Conservation (phyloP, 306 rosid genomes). For the Canavalia ensiformis region DNA sequence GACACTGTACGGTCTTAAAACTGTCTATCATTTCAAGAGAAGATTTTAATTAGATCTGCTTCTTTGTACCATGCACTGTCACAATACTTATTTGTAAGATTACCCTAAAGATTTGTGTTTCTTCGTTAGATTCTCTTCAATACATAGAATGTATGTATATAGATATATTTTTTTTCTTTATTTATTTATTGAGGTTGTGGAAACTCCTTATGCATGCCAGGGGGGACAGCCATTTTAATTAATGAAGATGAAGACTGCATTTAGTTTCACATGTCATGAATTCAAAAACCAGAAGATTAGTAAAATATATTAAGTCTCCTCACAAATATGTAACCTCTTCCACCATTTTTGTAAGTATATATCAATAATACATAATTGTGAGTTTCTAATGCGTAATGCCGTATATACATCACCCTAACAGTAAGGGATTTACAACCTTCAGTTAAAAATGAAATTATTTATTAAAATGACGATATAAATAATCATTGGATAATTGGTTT, state of each 20-base stretch:
- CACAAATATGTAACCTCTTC: background rate
- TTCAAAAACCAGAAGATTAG: background rate
- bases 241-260: conserved; percentile 34
- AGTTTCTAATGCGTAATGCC: background rate
- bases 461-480: background rate
- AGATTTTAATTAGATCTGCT: conserved; percentile 33
- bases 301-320: background rate
- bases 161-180: background rate
- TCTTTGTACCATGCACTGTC: background rate
- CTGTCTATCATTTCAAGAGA: conserved; percentile 1
- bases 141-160: background rate
- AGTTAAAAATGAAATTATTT: background rate
- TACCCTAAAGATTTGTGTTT: background rate
- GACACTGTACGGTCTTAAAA: conserved; percentile 16
- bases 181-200: background rate
- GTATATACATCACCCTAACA: background rate
- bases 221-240: background rate
- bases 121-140: background rate
- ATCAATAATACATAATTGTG: background rate
- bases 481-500: too few relatives aligned
- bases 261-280: conserved; percentile 2
- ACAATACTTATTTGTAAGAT: background rate
- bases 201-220: background rate
- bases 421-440: conserved; percentile 15
- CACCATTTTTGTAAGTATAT: background rate